Conservation (phyloP, 768 basidiomycete species). For the Kwoniella bestiolae region DNA sequence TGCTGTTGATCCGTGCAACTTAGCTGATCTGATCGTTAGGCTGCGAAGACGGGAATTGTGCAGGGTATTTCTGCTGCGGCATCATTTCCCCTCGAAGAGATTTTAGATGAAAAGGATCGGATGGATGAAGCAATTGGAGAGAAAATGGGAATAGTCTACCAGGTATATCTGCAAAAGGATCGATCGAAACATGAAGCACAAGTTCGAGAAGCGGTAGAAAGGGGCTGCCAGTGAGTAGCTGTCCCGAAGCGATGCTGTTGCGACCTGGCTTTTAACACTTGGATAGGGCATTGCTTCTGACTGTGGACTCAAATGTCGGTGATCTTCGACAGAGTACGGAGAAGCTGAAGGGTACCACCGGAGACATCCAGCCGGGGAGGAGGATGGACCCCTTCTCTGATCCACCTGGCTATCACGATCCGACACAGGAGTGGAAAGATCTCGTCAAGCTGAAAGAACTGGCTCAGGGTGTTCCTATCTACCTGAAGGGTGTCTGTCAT, state of each 20-base stretch:
- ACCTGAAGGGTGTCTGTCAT: slow-evolving; percentile 61
- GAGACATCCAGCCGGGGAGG: slow-evolving; percentile 40
- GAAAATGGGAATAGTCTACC: slow-evolving; percentile 54
- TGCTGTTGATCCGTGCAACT: slow-evolving; percentile 27
- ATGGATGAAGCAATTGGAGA: slow-evolving; percentile 44
- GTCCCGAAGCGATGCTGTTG: no score
- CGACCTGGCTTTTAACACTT: no score
- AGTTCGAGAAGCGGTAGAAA: slow-evolving; percentile 69
- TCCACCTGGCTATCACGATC: slow-evolving; percentile 41
- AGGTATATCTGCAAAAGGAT: slow-evolving; percentile 76
- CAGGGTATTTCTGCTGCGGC: slow-evolving; percentile 55
- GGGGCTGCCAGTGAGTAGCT: slow-evolving; percentile 67
- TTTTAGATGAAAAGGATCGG: slow-evolving; percentile 52
- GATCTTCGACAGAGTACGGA: slow-evolving; percentile 41
- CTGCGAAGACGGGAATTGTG: slow-evolving; percentile 55
- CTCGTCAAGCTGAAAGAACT: slow-evolving; percentile 49
- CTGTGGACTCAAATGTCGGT: slow-evolving; percentile 78
- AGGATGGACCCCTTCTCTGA: slow-evolving; percentile 44
- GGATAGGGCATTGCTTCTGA: slow-evolving; percentile 85
- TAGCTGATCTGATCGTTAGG: no score
- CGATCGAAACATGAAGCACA: slow-evolving; percentile 69
- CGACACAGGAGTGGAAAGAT: slow-evolving; percentile 55
- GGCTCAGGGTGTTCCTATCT: slow-evolving; percentile 60
- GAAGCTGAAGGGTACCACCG: slow-evolving; percentile 49
- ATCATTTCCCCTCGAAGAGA: slow-evolving; percentile 56